Conservation (phyloP, 306 rosid species). For the Cotoneaster glaucophyllus region DNA sequence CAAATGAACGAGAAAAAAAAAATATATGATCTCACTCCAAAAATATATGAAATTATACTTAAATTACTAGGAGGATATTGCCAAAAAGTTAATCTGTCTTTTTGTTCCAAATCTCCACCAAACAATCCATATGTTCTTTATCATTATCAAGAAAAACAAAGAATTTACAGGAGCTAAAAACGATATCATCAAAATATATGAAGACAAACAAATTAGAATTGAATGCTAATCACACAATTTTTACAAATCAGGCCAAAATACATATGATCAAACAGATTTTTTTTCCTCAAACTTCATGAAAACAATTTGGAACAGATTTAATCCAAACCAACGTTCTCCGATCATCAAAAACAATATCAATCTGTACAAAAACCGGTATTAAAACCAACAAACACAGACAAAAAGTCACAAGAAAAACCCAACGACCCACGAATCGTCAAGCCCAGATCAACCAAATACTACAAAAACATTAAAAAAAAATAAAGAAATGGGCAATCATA, state of each 20-base stretch:
- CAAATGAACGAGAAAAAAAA: neutral
- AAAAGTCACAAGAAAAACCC: neutral
- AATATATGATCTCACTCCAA: neutral
- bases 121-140: constrained; percentile 1
- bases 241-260: neutral
- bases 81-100: neutral
- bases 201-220: neutral
- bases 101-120: constrained; percentile 13
- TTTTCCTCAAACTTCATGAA: neutral
- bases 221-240: constrained; percentile 1
- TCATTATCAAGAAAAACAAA: neutral
- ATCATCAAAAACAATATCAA: neutral
- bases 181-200: neutral
- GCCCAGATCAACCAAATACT: constrained; percentile 1
- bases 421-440: neutral
- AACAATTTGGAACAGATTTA: neutral
- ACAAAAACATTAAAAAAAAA: neutral
- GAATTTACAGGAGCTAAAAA: neutral
- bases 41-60: neutral
- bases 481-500: neutral
- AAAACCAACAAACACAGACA: neutral
- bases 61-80: neutral
- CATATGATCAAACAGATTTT: neutral
- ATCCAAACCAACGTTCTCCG: neutral
- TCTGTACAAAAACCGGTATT: neutral